Percentiles rank a stretch among this genome's conserved stretches.
phyloP scores from a whole-genome alignment of 805 yeast genomes.

The Candida qinlingensis region DNA sequence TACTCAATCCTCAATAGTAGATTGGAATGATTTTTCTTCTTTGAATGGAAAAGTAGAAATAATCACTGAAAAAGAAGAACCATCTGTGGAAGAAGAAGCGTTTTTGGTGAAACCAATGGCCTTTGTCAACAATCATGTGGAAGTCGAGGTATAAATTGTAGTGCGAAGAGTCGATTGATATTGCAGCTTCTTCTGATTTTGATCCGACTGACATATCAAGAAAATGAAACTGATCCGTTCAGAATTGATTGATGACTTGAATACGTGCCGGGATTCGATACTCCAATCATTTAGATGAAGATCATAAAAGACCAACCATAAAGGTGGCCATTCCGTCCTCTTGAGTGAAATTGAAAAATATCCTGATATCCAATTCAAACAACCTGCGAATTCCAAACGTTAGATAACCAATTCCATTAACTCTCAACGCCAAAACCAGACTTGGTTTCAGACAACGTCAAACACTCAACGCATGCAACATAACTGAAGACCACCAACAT shows the following conservation, averaged over 20 bases:
- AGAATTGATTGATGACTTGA: not conserved
- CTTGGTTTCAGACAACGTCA: not conserved
- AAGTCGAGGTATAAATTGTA: not conserved
- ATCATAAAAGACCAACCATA: too few species aligned
- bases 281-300: not conserved
- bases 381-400: not conserved
- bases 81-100: not conserved
- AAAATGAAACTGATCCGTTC: too few species aligned
- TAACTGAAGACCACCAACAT: not conserved
- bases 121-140: not conserved
- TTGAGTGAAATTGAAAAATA: not conserved
- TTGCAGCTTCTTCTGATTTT: not conserved
- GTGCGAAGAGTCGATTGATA: not conserved
- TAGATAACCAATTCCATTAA: not conserved
- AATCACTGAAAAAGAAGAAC: constrained; percentile 16
- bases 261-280: constrained; percentile 9
- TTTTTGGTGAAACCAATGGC: not conserved
- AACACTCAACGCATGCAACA: not conserved
- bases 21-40: constrained; percentile 20
- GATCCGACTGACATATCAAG: not conserved
- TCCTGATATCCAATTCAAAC: not conserved
- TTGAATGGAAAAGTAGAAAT: constrained; percentile 13
- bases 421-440: not conserved
- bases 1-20: constrained; percentile 10
- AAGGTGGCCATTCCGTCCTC: not conserved